phyloP scores from a whole-genome alignment of 768 basidiomycete genomes.

The Russula lepida region DNA sequence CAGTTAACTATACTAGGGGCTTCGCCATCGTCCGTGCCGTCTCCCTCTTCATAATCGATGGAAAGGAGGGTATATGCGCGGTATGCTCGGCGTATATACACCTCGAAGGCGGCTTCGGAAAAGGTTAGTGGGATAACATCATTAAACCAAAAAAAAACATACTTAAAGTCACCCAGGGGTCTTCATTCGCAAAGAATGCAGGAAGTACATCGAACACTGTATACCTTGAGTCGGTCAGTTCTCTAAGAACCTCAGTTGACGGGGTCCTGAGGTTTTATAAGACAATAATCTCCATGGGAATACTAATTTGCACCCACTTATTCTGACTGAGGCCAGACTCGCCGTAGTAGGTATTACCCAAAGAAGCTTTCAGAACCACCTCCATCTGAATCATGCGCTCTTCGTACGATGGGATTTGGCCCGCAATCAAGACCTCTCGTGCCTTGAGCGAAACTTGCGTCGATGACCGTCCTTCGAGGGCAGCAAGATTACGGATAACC shows the following conservation, averaged over 20 bases:
- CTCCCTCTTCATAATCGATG: slow-evolving; percentile 92
- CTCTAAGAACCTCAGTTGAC: slow-evolving; percentile 77
- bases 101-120: slow-evolving; percentile 78
- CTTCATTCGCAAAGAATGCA: slow-evolving; percentile 84
- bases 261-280: slow-evolving; percentile 47
- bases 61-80: slow-evolving; percentile 86
- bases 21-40: slow-evolving; percentile 75
- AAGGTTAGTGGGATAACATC: not conserved
- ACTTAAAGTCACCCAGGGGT: slow-evolving; percentile 81
- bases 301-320: slow-evolving; percentile 25
- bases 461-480: slow-evolving; percentile 89
- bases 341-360: slow-evolving; percentile 83
- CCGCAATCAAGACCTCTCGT: slow-evolving; percentile 91
- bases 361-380: slow-evolving; percentile 79
- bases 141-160: not conserved
- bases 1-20: slow-evolving; percentile 76
- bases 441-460: slow-evolving; percentile 88
- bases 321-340: slow-evolving; percentile 64
- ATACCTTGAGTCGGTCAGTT: slow-evolving; percentile 92
- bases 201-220: slow-evolving; percentile 97
- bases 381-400: slow-evolving; percentile 94
- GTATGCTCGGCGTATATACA: slow-evolving; percentile 93
- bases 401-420: slow-evolving; percentile 95
- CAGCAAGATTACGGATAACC: slow-evolving; percentile 73
- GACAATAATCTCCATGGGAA: not conserved